A percentile compares a stretch with the other conserved stretches of the same genome.
phyloP scores from a whole-genome alignment of 176 grass and related monocot species.

The Juncus inflexus region DNA sequence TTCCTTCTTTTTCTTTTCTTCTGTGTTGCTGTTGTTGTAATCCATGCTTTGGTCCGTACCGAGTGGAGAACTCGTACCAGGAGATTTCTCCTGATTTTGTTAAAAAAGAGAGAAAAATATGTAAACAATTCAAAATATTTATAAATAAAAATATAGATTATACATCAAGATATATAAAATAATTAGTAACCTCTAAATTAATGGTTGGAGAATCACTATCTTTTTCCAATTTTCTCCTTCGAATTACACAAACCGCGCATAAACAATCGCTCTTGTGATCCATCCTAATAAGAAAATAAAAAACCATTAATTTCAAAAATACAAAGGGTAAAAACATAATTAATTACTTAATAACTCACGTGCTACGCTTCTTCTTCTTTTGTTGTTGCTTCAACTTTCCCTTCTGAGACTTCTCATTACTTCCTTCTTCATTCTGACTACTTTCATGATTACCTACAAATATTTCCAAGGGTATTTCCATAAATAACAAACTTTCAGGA shows the following conservation, averaged over 20 bases:
- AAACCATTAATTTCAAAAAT: conserved; percentile 7
- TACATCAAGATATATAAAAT: too few relatives aligned
- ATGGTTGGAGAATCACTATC: background rate
- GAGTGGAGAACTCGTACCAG: too few relatives aligned
- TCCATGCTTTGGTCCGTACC: too few relatives aligned
- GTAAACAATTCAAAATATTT: too few relatives aligned
- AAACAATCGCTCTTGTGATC: conserved; percentile 33
- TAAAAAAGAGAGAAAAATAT: too few relatives aligned
- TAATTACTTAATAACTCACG: conserved; percentile 16
- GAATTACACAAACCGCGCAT: conserved; percentile 29
- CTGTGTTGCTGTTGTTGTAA: too few relatives aligned
- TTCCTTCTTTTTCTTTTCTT: too few relatives aligned
- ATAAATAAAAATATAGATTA: background rate
- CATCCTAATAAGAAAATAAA: conserved; percentile 19
- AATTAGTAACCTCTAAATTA: conserved; percentile 18
- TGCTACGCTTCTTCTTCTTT: conserved; percentile 41
- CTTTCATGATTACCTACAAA: conserved; percentile 46
- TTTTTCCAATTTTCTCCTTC: conserved; percentile 27
- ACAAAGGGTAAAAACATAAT: background rate
- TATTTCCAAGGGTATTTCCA: conserved; percentile 21
- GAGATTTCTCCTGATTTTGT: too few relatives aligned
- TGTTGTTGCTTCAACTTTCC: conserved; percentile 57
- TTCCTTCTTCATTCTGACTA: conserved; percentile 44
- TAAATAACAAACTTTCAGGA: conserved; percentile 13
- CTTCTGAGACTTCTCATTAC: conserved; percentile 31